phyloP scores from a whole-genome alignment of 352 stramenopile species.

The Pythium phragmiticola region DNA sequence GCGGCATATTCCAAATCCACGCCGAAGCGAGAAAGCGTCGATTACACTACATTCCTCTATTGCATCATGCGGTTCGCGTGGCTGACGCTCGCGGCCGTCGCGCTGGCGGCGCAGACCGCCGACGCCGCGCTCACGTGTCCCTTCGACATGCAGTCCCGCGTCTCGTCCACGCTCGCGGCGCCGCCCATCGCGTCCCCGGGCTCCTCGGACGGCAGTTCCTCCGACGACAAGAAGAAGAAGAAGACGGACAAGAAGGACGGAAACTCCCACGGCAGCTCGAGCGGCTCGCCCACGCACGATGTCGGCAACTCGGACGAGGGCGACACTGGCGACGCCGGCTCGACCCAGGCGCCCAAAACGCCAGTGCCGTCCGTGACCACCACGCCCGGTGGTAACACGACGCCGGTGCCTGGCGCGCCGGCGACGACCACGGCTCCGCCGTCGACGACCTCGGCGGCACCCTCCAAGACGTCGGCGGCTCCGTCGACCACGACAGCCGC shows the following conservation, averaged over 20 bases:
- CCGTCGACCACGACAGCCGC: background rate
- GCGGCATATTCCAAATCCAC: slow-evolving; percentile 16
- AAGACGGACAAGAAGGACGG: slow-evolving; percentile 27
- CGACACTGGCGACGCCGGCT: slow-evolving; percentile 20
- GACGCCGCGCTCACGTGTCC: slow-evolving; percentile 46
- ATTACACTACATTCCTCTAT: background rate
- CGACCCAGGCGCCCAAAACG: slow-evolving; percentile 13
- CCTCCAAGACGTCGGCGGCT: slow-evolving; percentile 22
- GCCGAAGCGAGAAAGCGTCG: background rate
- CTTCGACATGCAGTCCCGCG: slow-evolving; percentile 55
- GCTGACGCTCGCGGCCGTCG: slow-evolving; percentile 26
- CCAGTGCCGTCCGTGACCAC: slow-evolving; percentile 22
- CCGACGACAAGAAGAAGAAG: slow-evolving; percentile 15
- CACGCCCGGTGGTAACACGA: slow-evolving; percentile 14
- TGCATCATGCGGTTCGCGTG: slow-evolving; percentile 26
- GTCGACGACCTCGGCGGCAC: slow-evolving; percentile 9
- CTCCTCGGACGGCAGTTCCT: slow-evolving; percentile 22
- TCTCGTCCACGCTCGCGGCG: slow-evolving; percentile 58
- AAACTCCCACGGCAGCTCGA: slow-evolving; percentile 16
- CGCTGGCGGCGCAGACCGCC: slow-evolving; percentile 24
- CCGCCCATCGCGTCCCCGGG: slow-evolving; percentile 45
- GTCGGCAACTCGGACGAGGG: slow-evolving; percentile 26
- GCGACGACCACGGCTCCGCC: slow-evolving; percentile 19
- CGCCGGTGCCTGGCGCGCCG: slow-evolving; percentile 23
- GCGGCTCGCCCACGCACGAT: slow-evolving; percentile 14